These are phyloP conservation scores for Eleusine coracana DNA, from an alignment of 176 grass and related monocot species.

Conservation along the genomic window DNA sequence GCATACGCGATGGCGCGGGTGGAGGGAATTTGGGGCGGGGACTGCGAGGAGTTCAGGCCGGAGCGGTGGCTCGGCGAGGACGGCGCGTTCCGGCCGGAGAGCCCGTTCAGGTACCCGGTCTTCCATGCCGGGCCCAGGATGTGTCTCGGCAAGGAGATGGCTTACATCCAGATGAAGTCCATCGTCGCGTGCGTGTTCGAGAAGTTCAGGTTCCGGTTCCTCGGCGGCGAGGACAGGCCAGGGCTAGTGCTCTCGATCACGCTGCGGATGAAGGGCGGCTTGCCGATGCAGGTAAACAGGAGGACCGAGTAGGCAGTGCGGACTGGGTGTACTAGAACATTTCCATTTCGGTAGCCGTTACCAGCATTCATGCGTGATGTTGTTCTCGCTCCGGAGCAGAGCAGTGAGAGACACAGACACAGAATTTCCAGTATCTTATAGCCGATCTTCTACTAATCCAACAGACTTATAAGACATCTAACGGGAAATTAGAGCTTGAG, in stretches of 20 bases:
- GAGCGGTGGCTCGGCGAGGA: constrained; percentile 44
- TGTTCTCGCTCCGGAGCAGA: background rate
- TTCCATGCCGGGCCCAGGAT: constrained; percentile 49
- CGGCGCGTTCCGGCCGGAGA: constrained; percentile 35
- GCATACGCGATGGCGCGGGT: constrained; percentile 39
- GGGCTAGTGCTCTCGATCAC: background rate
- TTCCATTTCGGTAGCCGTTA: background rate
- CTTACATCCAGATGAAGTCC: constrained; percentile 14
- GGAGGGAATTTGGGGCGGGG: constrained; percentile 37
- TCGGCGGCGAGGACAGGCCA: background rate
- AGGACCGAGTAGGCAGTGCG: background rate
- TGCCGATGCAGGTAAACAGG: background rate
- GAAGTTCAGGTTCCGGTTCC: background rate
- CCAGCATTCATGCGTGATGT: background rate
- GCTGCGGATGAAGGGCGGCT: background rate
- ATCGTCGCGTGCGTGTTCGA: constrained; percentile 5
- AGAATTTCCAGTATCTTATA: too few species aligned
- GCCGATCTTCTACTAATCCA: too few species aligned
- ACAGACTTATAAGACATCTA: too few species aligned
- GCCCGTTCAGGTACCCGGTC: constrained; percentile 36
- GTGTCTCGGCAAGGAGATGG: constrained; percentile 58
- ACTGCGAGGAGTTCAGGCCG: constrained; percentile 40
- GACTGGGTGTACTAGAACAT: background rate
- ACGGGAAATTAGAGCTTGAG: too few species aligned
- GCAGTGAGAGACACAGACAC: background rate